phyloP scores from a whole-genome alignment of 225 moss, liverwort and hornwort genomes.

The Marchantia paleacea region DNA sequence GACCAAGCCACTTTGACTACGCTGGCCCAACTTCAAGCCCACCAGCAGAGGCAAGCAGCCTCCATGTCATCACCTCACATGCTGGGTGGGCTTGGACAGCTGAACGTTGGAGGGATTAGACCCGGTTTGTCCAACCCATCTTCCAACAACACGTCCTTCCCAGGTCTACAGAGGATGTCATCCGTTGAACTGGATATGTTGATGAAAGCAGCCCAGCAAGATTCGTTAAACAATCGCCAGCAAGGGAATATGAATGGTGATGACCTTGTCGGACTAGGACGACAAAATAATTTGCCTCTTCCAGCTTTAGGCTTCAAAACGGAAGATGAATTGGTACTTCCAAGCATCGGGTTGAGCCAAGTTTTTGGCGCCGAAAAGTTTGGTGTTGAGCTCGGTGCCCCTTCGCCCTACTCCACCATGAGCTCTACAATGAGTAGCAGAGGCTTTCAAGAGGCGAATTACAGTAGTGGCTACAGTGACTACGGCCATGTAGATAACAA shows the following conservation, averaged over 20 bases:
- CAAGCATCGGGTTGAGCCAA: slow-evolving; percentile 21
- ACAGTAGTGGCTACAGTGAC: slow-evolving; percentile 33
- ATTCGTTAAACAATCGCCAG: slow-evolving; percentile 56
- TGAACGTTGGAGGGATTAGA: slow-evolving; percentile 34
- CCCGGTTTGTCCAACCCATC: slow-evolving; percentile 19
- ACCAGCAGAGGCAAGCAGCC: slow-evolving; percentile 37
- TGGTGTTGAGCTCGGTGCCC: slow-evolving; percentile 24
- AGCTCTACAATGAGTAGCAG: slow-evolving; percentile 25
- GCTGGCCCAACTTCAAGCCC: slow-evolving; percentile 70
- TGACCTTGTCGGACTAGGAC: slow-evolving; percentile 41
- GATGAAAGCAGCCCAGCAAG: slow-evolving; percentile 76
- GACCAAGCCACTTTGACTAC: slow-evolving; percentile 62
- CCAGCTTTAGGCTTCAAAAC: slow-evolving; percentile 34
- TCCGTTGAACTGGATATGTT: slow-evolving; percentile 74
- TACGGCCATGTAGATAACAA: slow-evolving; percentile 28
- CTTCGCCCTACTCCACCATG: slow-evolving; percentile 27
- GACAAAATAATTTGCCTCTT: slow-evolving; percentile 35
- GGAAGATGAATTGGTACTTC: slow-evolving; percentile 48
- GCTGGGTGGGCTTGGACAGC: slow-evolving; percentile 30
- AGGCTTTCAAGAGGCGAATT: slow-evolving; percentile 32
- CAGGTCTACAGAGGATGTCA: slow-evolving; percentile 70
- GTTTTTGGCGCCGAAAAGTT: slow-evolving; percentile 35
- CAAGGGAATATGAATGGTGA: slow-evolving; percentile 29
- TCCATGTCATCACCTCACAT: slow-evolving; percentile 19
- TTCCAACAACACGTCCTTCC: slow-evolving; percentile 33